Percentiles rank a stretch among this genome's conserved stretches.
Conservation (phyloP, 2,329 filamentous ascomycete genomes). For the Aspergillus aculeatus region DNA sequence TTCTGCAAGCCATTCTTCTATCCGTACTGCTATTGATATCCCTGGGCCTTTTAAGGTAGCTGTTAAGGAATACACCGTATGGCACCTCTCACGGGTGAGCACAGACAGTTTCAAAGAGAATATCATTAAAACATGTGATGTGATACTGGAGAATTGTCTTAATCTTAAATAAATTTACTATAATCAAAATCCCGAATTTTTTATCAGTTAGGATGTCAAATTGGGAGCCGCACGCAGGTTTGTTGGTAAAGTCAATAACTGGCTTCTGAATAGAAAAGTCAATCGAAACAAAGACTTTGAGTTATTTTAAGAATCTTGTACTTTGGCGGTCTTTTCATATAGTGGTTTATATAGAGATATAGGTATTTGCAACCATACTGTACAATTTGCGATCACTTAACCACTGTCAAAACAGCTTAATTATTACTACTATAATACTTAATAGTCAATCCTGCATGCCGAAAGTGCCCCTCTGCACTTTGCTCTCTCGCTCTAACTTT, state of each 20-base stretch:
- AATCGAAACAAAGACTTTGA: no score
- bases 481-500: conserved; percentile 1
- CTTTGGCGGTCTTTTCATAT: neutral
- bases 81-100: conserved; percentile 17
- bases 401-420: no score
- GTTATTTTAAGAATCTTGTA: neutral
- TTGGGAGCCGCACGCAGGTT: conserved; percentile 15
- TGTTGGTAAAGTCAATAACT: conserved; percentile 7
- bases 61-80: conserved; percentile 17
- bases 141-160: conserved; percentile 15
- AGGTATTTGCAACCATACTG: no score
- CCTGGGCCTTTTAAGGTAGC: conserved; percentile 13
- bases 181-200: conserved; percentile 15
- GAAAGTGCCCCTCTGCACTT: conserved; percentile 10
- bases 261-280: conserved; percentile 1
- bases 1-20: no score
- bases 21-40: conserved; percentile 5
- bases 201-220: conserved; percentile 17
- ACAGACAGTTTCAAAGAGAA: conserved; percentile 14
- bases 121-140: conserved; percentile 18
- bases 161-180: conserved; percentile 17
- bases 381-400: no score
- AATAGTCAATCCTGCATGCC: conserved; percentile 6
- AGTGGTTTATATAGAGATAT: neutral
- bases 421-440: neutral